phyloP scores from a whole-genome alignment of 306 rosid genomes.

The Potentilla sterilis region DNA sequence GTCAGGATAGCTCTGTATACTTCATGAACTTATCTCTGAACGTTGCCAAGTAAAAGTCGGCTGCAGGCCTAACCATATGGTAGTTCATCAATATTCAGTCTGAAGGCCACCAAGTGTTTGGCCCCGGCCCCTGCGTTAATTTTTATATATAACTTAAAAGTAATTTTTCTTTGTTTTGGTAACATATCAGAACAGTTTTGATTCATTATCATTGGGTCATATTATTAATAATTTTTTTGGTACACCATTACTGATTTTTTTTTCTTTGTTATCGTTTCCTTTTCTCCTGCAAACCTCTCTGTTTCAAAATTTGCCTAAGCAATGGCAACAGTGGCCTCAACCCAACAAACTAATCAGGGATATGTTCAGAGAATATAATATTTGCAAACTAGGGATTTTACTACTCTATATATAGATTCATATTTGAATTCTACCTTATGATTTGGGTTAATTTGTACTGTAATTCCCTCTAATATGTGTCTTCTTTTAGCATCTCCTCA shows the following conservation, averaged over 20 bases:
- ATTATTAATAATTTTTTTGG: background rate
- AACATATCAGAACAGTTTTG: background rate
- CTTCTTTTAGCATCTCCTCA: background rate
- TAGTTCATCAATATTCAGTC: background rate
- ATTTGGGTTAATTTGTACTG: background rate
- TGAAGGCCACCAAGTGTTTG: background rate
- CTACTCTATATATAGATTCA: background rate
- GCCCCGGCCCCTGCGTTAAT: background rate
- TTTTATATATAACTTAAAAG: background rate
- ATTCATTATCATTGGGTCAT: background rate
- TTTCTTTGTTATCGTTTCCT: background rate
- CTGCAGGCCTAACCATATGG: background rate
- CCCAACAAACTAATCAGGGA: background rate
- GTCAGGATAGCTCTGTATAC: background rate
- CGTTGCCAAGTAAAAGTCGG: background rate
- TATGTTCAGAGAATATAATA: background rate
- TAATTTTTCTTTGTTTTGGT: background rate
- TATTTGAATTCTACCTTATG: background rate
- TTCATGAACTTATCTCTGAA: background rate
- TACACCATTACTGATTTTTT: background rate
- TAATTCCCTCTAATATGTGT: background rate
- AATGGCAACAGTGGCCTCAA: background rate
- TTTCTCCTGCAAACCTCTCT: background rate
- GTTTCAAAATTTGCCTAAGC: background rate
- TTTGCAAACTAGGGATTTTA: background rate